A percentile compares a stretch with the other conserved stretches of the same genome.
Evolutionary conservation across 768 basidiomycete genomes (phyloP).

Genomic region (Chalciporus pseudorubinellus): DNA sequence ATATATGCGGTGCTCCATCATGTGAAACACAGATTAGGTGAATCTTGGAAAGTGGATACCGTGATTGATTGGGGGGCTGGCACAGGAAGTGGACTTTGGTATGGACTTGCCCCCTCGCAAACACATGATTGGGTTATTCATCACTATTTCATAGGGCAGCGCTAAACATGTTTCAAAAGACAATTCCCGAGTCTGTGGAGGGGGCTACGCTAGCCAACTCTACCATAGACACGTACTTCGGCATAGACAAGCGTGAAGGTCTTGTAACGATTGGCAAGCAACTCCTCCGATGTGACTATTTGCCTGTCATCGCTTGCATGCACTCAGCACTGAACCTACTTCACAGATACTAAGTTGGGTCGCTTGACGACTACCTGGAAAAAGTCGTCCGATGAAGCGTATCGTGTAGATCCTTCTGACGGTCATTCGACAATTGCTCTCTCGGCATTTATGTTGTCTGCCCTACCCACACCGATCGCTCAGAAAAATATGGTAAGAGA

Average conservation of each 20-base stretch:
- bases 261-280: conserved; percentile 65
- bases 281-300: conserved; percentile 51
- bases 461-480: conserved; percentile 57
- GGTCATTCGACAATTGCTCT: conserved; percentile 63
- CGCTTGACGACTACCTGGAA: conserved; percentile 50
- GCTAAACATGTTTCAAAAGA: conserved; percentile 58
- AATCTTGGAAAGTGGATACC: conserved; percentile 54
- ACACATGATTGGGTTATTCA: conserved; percentile 7
- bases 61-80: conserved; percentile 86
- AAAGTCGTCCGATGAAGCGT: conserved; percentile 52
- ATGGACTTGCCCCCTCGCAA: conserved; percentile 16
- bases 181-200: conserved; percentile 27
- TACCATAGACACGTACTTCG: conserved; percentile 60
- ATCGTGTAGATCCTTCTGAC: conserved; percentile 39
- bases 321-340: conserved; percentile 13
- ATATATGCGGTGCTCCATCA: conserved; percentile 74
- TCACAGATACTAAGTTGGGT: conserved; percentile 48
- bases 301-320: neutral
- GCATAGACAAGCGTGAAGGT: conserved; percentile 75
- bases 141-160: conserved; percentile 53
- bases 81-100: conserved; percentile 85
- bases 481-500: conserved; percentile 70
- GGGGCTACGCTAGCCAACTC: conserved; percentile 44
- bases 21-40: conserved; percentile 59
- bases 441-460: conserved; percentile 84